A percentile compares a stretch with the other conserved stretches of the same genome.
Conservation (phyloP, 169 alveolate species). For the Amoebophrya sp. region DNA sequence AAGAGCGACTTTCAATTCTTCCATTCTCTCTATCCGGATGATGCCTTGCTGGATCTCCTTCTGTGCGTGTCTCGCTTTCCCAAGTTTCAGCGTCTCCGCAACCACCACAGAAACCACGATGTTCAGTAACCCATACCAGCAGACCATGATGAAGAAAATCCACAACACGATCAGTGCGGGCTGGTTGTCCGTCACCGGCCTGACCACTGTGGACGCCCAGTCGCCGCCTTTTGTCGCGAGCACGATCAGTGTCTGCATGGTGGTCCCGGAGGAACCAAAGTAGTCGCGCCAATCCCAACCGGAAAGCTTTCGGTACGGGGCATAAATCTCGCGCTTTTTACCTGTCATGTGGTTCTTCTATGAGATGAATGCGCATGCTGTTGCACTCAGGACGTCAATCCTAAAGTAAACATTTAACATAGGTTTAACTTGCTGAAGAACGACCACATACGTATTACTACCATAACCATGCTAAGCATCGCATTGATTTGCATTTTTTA, state of each 20-base stretch:
- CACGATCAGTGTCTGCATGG: constrained; percentile 13
- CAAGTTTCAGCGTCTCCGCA: background rate
- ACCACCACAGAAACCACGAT: background rate
- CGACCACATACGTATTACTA: too few relatives aligned
- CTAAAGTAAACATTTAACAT: too few relatives aligned
- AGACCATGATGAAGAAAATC: background rate
- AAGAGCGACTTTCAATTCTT: background rate
- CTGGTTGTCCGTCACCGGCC: constrained; percentile 17
- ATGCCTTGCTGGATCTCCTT: background rate
- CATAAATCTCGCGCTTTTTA: background rate
- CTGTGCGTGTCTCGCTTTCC: background rate
- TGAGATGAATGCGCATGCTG: too few relatives aligned
- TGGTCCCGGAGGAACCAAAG: background rate
- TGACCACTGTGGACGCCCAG: background rate
- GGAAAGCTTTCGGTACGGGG: background rate
- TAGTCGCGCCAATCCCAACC: background rate
- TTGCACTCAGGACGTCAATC: too few relatives aligned
- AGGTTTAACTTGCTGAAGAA: too few relatives aligned
- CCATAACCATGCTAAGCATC: too few relatives aligned
- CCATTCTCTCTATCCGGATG: background rate
- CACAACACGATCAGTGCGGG: background rate
- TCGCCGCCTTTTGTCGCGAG: background rate
- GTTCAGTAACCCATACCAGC: constrained; percentile 3
- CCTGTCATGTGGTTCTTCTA: too few relatives aligned
- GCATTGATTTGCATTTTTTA: too few relatives aligned